Evolutionary conservation across 768 basidiomycete species (phyloP), one percentile per base, ranked within the genome.

Genomic region (Rhodotorula babjevae): DNA sequence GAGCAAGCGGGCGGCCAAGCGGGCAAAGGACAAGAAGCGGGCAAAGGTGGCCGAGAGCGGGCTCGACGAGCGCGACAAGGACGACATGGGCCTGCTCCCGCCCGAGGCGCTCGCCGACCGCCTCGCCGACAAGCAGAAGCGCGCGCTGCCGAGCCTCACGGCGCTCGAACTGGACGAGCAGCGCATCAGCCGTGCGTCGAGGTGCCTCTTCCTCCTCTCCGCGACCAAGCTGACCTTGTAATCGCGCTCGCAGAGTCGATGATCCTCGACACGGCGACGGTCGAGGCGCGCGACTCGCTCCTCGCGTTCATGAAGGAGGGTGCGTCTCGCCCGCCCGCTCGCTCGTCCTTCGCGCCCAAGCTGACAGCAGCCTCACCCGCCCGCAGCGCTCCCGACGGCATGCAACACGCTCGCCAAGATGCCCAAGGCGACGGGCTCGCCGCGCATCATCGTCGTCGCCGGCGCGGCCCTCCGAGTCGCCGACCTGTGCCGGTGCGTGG

Each of bases 391-490:
- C 63, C 92, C 89, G 67, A 84, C 82, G 63, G 83, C 93, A 40
- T 87, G 85, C 77, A 85, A 85, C 73, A 87, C 91, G 67, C 82
- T 97, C 19, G 84, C 85, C 40, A 92, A 95, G 80, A 84, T 84
- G 76, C 87, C 92, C 62, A 91, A 91, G 79, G 83, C 84, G 60
- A 86, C 85, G 69, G 93, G 92, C n/a, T 86, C 92, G 52, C 95
- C 95, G 4, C 91, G 92, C 6, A 83, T 96, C 56, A 82, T 99
- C 21, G 90, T 92, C 78, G 80, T 98, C 58, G 86, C 92, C 25
- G 87, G 88, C 40, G 91, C 93, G n/a, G 95, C 95, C 9, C 84
- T 97, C 49, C 86, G 95, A 63, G 93, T 93, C n/a, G 89, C 88
- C 63, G 92, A 97, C 81, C 86, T 93, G 29, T 89, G 90, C 50